Percentiles rank a stretch among this genome's conserved stretches.
Evolutionary conservation across 2,329 filamentous ascomycete genomes (phyloP).

Genomic region (Moelleriella libera): DNA sequence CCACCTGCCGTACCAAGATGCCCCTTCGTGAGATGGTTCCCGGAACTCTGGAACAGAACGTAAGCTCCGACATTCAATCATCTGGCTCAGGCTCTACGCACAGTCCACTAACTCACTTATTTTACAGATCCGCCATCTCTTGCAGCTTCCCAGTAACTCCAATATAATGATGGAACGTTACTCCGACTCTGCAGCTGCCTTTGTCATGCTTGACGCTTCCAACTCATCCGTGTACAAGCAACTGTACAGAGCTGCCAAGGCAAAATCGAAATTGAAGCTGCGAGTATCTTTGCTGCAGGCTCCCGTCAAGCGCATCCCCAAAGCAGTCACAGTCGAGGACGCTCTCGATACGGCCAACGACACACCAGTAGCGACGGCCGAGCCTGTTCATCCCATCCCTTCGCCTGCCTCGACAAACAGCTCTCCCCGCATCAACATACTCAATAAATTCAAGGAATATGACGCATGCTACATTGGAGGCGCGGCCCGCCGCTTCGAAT

Average conservation of each 20-base stretch:
- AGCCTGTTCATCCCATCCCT: too few species aligned
- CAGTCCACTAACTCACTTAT: too few species aligned
- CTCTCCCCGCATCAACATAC: too few species aligned
- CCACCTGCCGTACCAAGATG: slow-evolving; percentile 74
- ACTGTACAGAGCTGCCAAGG: slow-evolving; percentile 89
- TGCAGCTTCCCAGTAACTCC: slow-evolving; percentile 17
- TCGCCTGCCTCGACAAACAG: too few species aligned
- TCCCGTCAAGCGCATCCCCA: slow-evolving; percentile 20
- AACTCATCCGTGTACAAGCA: slow-evolving; percentile 89
- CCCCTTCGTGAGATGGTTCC: slow-evolving; percentile 72
- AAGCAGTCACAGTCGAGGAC: slow-evolving; percentile 36
- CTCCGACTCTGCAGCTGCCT: slow-evolving; percentile 79
- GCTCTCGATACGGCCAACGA: slow-evolving; percentile 25
- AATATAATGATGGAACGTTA: slow-evolving; percentile 69
- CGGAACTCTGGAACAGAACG: slow-evolving; percentile 65
- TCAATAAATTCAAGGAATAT: too few species aligned
- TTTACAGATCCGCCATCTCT: slow-evolving; percentile 19
- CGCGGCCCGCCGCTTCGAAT: too few species aligned
- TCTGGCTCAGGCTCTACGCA: too few species aligned
- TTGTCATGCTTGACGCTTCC: slow-evolving; percentile 62
- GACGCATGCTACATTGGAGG: too few species aligned
- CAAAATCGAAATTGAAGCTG: slow-evolving; percentile 92
- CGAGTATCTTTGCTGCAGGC: slow-evolving; percentile 43
- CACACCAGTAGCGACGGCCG: not conserved
- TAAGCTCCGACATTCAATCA: slow-evolving; percentile 32